Conservation (phyloP, 805 yeast species). For the Wickerhamiella kurtzmanii region DNA sequence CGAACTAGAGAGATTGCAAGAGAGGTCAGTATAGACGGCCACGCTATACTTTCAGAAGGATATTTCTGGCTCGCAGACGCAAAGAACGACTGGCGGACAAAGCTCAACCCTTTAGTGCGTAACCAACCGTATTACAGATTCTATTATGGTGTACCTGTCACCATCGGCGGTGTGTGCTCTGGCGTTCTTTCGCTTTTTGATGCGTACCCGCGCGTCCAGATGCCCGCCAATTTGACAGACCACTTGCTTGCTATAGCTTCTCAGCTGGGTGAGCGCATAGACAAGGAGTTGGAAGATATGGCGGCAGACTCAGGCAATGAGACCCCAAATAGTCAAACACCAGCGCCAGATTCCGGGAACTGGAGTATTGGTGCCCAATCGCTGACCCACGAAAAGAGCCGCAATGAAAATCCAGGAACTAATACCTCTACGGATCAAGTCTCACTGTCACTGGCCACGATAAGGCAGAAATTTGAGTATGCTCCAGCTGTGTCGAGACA, state of each 20-base stretch:
- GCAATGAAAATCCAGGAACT: not conserved
- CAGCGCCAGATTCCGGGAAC: slow-evolving; percentile 17
- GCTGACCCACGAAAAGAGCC: slow-evolving; percentile 7
- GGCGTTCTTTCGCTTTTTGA: slow-evolving; percentile 54
- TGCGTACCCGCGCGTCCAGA: slow-evolving; percentile 17
- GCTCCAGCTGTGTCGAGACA: slow-evolving; percentile 1
- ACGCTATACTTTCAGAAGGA: slow-evolving; percentile 46
- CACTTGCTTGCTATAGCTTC: slow-evolving; percentile 10
- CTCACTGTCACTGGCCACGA: too few relatives aligned
- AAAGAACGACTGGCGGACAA: slow-evolving; percentile 55
- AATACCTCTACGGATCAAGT: too few relatives aligned
- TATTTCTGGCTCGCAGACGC: slow-evolving; percentile 47
- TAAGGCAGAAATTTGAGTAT: not conserved
- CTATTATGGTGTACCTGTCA: slow-evolving; percentile 53
- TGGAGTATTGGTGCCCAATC: slow-evolving; percentile 21
- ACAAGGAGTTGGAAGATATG: slow-evolving; percentile 19
- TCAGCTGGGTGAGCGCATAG: slow-evolving; percentile 16
- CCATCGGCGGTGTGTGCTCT: slow-evolving; percentile 31
- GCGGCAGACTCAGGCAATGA: slow-evolving; percentile 13
- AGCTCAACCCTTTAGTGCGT: slow-evolving; percentile 47
- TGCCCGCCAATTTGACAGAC: slow-evolving; percentile 10
- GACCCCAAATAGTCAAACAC: slow-evolving; percentile 20
- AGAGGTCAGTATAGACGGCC: slow-evolving; percentile 50
- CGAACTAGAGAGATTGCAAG: slow-evolving; percentile 31
- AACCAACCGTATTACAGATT: slow-evolving; percentile 47